Percentiles rank a stretch among this genome's conserved stretches.
phyloP scores from a whole-genome alignment of 805 yeast species.

The Cyberlindnera euphorbiae region DNA sequence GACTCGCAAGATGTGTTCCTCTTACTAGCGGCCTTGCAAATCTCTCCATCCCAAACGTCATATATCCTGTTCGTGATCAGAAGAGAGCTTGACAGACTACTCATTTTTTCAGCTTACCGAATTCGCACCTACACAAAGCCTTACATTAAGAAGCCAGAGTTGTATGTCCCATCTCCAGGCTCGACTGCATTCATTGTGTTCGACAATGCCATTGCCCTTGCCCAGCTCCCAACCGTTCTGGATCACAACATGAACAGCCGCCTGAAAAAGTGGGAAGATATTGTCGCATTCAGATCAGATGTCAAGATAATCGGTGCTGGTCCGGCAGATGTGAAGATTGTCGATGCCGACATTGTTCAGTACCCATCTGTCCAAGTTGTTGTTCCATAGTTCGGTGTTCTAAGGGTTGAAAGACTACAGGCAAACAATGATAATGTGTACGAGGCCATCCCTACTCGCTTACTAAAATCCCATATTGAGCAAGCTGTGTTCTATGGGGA shows the following conservation, averaged over 20 bases:
- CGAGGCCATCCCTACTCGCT: constrained; percentile 29
- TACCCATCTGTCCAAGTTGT: constrained; percentile 45
- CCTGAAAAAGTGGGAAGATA: constrained; percentile 76
- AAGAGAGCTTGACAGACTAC: constrained; percentile 45
- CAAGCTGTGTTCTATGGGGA: constrained; percentile 72
- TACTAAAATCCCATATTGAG: constrained; percentile 65
- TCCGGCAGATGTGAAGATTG: constrained; percentile 34
- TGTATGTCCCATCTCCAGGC: constrained; percentile 55
- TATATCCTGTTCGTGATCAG: constrained; percentile 52
- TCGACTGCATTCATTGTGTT: constrained; percentile 57
- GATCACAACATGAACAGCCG: constrained; percentile 30
- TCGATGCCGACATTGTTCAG: constrained; percentile 21
- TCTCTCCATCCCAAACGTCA: constrained; percentile 26
- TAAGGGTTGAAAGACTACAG: constrained; percentile 48
- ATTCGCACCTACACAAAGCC: constrained; percentile 43
- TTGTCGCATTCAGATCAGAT: constrained; percentile 49
- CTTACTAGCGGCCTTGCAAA: constrained; percentile 38
- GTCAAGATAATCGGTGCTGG: constrained; percentile 58
- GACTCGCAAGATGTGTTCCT: constrained; percentile 39
- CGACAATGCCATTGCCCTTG: constrained; percentile 56
- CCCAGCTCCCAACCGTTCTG: constrained; percentile 47
- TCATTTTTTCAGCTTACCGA: constrained; percentile 61
- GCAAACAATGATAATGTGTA: constrained; percentile 17
- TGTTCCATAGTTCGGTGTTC: constrained; percentile 54
- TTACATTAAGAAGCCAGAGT: constrained; percentile 36